phyloP scores from a whole-genome alignment of 495 filamentous ascomycete genomes.

The Hypoxylon cercidicola region DNA sequence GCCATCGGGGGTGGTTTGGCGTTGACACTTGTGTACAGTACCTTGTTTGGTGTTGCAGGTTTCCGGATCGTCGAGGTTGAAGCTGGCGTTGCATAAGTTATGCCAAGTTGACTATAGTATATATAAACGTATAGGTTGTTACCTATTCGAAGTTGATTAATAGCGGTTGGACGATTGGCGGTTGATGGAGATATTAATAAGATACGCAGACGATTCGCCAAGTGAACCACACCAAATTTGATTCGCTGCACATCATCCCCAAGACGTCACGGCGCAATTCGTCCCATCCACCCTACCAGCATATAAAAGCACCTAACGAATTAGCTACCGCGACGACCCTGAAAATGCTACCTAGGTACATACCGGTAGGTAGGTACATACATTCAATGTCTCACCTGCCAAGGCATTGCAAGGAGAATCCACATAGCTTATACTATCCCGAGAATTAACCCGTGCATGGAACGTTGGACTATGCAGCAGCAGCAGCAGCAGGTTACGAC shows the following conservation, averaged over 20 bases:
- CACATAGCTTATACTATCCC: neutral
- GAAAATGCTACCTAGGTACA: neutral
- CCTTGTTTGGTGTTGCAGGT: neutral
- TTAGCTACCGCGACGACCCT: constrained; percentile 6
- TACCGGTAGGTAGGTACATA: neutral
- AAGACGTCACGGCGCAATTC: constrained; percentile 5
- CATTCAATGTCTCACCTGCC: neutral
- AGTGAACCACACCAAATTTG: constrained; percentile 22
- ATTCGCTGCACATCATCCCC: constrained; percentile 26
- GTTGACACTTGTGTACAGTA: neutral
- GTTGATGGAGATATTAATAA: constrained; percentile 32
- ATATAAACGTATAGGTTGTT: constrained; percentile 2
- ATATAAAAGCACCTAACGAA: constrained; percentile 4
- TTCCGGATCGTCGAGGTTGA: neutral
- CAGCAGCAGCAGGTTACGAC: constrained; percentile 23
- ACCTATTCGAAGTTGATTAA: constrained; percentile 7
- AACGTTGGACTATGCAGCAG: constrained; percentile 4
- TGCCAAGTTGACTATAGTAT: constrained; percentile 10
- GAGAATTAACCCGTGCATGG: constrained; percentile 8
- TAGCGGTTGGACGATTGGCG: constrained; percentile 14
- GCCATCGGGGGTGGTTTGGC: constrained; percentile 26
- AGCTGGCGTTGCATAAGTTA: constrained; percentile 3
- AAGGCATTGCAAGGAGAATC: neutral
- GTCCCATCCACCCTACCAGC: neutral
- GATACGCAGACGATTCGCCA: constrained; percentile 24